Percentiles rank a stretch among this genome's conserved stretches.
phyloP scores from a whole-genome alignment of 306 rosid genomes.

The Lupinus albus region DNA sequence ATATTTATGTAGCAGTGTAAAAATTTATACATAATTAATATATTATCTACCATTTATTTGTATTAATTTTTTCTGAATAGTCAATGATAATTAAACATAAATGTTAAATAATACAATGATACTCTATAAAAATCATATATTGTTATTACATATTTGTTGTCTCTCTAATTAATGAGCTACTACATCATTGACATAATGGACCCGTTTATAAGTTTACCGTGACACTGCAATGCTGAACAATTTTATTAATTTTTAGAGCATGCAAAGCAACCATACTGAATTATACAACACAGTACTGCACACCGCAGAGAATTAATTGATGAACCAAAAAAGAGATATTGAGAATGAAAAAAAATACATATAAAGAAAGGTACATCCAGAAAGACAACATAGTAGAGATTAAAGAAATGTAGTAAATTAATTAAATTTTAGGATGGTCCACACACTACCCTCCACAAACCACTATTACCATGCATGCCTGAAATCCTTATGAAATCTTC shows the following conservation, averaged over 20 bases:
- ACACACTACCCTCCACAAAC: conserved; percentile 17
- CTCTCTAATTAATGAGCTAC: conserved; percentile 36
- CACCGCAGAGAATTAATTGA: conserved; percentile 31
- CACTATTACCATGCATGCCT: conserved; percentile 38
- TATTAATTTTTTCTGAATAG: too few relatives aligned
- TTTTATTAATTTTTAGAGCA: conserved; percentile 29
- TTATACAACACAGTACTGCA: conserved; percentile 31
- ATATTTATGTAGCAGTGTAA: too few relatives aligned
- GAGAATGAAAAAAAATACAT: background rate
- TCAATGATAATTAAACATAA: too few relatives aligned
- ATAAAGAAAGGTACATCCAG: background rate
- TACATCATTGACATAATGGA: conserved; percentile 41
- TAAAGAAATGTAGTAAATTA: conserved; percentile 2
- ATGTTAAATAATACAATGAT: too few relatives aligned
- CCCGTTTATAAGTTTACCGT: background rate
- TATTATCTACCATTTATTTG: too few relatives aligned
- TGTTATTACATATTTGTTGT: too few relatives aligned
- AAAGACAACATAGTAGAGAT: background rate
- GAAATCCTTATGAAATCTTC: conserved; percentile 33
- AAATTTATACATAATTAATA: too few relatives aligned
- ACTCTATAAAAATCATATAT: too few relatives aligned
- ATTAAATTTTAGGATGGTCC: conserved; percentile 23
- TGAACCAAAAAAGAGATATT: conserved; percentile 26
- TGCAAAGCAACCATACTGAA: conserved; percentile 35
- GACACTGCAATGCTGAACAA: conserved; percentile 40